phyloP scores from a whole-genome alignment of 2,329 filamentous ascomycete species.

The Lachnellula subtilissima region DNA sequence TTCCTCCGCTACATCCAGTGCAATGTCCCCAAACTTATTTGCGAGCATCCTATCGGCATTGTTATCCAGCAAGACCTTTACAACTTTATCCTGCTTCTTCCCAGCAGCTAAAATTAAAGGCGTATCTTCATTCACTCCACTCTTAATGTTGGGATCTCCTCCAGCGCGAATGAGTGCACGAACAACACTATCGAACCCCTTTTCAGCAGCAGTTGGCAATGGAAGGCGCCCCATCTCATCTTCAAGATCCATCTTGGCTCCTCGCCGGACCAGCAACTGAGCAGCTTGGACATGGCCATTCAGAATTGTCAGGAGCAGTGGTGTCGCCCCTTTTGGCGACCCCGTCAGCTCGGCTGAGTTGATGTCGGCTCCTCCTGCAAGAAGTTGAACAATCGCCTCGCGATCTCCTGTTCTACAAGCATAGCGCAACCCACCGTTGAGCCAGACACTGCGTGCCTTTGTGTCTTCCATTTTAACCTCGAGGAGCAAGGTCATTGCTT shows the following conservation, averaged over 20 bases:
- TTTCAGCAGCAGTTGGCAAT: conserved; percentile 7
- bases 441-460: not conserved
- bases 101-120: conserved; percentile 7
- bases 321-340: not conserved
- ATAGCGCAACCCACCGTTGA: conserved; percentile 4
- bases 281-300: conserved; percentile 6
- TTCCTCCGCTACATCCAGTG: conserved; percentile 18
- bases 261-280: conserved; percentile 9
- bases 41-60: not conserved
- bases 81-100: conserved; percentile 9
- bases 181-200: conserved; percentile 11
- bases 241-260: conserved; percentile 6
- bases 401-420: conserved; percentile 2
- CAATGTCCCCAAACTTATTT: conserved; percentile 14
- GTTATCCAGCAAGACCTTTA: conserved; percentile 10
- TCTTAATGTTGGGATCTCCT: conserved; percentile 10
- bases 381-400: conserved; percentile 1
- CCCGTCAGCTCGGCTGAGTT: not conserved
- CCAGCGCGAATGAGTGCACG: conserved; percentile 10
- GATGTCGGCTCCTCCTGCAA: conserved; percentile 11
- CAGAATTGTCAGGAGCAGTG: conserved; percentile 10
- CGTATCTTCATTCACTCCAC: conserved; percentile 14
- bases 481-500: conserved; percentile 4
- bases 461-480: not conserved
- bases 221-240: conserved; percentile 9